A percentile compares a stretch with the other conserved stretches of the same genome.
Evolutionary conservation across 2,329 filamentous ascomycete genomes (phyloP).

Genomic region (Didymosphaeria variabile): DNA sequence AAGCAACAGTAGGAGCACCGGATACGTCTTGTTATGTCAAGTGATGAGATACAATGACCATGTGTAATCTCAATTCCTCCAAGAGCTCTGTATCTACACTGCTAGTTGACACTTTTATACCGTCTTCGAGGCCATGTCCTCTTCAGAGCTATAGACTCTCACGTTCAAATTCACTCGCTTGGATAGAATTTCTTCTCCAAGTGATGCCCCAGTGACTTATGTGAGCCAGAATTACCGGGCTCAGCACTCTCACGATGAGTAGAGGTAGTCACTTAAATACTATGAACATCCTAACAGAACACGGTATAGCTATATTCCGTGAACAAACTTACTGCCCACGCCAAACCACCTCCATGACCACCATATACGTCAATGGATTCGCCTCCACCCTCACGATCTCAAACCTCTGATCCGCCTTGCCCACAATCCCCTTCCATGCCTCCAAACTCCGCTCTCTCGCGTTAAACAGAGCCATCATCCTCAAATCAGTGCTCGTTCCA

Average conservation of each 20-base stretch:
- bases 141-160: too few relatives aligned
- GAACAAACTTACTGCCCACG: background rate
- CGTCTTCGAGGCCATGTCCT: too few relatives aligned
- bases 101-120: too few relatives aligned
- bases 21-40: too few relatives aligned
- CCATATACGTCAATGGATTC: constrained; percentile 24
- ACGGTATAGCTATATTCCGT: background rate
- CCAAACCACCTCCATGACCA: constrained; percentile 15
- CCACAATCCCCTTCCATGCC: constrained; percentile 59
- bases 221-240: too few relatives aligned
- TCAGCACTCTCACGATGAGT: background rate
- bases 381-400: constrained; percentile 45
- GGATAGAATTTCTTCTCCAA: too few relatives aligned
- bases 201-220: background rate
- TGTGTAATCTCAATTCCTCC: too few relatives aligned
- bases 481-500: constrained; percentile 55
- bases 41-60: too few relatives aligned
- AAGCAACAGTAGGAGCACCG: too few relatives aligned
- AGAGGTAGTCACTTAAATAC: background rate
- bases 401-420: constrained; percentile 57
- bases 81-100: too few relatives aligned
- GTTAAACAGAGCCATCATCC: constrained; percentile 62
- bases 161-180: too few relatives aligned
- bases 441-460: constrained; percentile 57
- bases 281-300: background rate